phyloP scores from a whole-genome alignment of 139 green algal species.

The Chlorella sp. region DNA sequence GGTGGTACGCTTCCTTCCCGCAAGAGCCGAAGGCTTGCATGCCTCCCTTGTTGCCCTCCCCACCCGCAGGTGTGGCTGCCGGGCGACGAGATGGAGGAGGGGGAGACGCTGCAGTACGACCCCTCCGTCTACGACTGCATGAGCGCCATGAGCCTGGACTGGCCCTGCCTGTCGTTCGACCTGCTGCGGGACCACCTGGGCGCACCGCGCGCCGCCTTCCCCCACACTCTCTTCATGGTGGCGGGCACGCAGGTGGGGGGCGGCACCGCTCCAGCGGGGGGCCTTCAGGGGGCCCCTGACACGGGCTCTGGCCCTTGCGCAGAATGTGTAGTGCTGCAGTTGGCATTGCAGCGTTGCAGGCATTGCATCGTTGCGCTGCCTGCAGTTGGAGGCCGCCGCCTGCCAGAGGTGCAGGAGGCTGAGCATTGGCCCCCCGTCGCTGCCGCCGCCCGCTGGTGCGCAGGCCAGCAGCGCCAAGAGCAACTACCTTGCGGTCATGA shows the following conservation, averaged over 20 bases:
- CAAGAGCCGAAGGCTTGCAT: not conserved
- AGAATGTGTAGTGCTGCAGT: not conserved
- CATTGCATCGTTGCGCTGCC: not conserved
- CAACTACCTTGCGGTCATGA: conserved; percentile 84
- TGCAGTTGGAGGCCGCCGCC: no score
- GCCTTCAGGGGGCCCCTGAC: not conserved
- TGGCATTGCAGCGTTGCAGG: not conserved
- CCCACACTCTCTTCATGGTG: conserved; percentile 88
- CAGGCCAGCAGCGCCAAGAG: conserved; percentile 49
- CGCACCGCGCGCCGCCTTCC: conserved; percentile 77
- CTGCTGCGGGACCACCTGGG: conserved; percentile 87
- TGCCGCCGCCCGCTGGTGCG: not conserved
- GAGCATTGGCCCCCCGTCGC: no score
- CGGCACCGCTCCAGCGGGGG: not conserved
- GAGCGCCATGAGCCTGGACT: conserved; percentile 84
- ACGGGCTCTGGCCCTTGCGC: not conserved
- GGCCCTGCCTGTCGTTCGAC: conserved; percentile 97
- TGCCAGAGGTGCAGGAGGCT: no score
- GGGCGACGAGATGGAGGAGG: conserved; percentile 78
- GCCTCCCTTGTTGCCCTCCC: not conserved
- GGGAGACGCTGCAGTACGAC: conserved; percentile 96
- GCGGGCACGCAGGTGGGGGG: conserved; percentile 76
- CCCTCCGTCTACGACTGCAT: conserved; percentile 96
- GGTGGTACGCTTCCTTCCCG: not conserved
- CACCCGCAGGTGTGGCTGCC: conserved; percentile 80